Evolutionary conservation across 352 stramenopile genomes (phyloP), one percentile per base, ranked within the genome.

Genomic region (Plasmopara halstedii): DNA sequence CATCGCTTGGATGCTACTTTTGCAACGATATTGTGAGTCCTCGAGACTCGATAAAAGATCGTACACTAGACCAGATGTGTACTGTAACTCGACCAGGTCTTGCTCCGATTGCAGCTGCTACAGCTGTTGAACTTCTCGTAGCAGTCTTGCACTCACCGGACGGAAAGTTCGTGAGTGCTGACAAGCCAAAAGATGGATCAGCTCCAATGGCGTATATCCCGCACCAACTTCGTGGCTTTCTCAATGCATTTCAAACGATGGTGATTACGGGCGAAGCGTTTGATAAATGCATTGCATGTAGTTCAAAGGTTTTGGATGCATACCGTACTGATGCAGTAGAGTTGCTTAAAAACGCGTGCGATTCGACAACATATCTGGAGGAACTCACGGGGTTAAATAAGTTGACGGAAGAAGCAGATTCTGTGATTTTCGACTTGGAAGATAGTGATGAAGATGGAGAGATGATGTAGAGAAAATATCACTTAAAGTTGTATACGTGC

Each of bases 61-160:
- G 96, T 9, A 99, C 96, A 6, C 48, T 99, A 9, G 97, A 99
- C 64, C 96, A 99, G 77, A 97, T 99, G 83, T 99, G 97, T 60
- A 99, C 97, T 1, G 96, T 99, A 2, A 99, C 97, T 25, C 76
- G 97, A 10, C 96, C 97, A 4, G 97, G 97, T 6, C 73, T 99
- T 10, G 86, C 90, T 5, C 85, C 87, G 2, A 95, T 97, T 22
- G 91, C 93, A 13, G 79, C 87, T 23, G 85, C 85, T 2, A 97
- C 97, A 23, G 94, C 94, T 0, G 96, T 98, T 0, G 97, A 99
- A 54, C 62, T 99, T 26, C 75, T 98, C 15, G 93, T 99, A 8
- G 85, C 86, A 6, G 62, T 99, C 25, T 75, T 99, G 42, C 95
- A 99, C 47, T 92, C 97, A 15, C 78, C 88, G 4, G 53, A 85